Evolutionary conservation across 2,329 filamentous ascomycete genomes (phyloP), one percentile per base, ranked within the genome.

Genomic region (Dendryphion nanum): DNA sequence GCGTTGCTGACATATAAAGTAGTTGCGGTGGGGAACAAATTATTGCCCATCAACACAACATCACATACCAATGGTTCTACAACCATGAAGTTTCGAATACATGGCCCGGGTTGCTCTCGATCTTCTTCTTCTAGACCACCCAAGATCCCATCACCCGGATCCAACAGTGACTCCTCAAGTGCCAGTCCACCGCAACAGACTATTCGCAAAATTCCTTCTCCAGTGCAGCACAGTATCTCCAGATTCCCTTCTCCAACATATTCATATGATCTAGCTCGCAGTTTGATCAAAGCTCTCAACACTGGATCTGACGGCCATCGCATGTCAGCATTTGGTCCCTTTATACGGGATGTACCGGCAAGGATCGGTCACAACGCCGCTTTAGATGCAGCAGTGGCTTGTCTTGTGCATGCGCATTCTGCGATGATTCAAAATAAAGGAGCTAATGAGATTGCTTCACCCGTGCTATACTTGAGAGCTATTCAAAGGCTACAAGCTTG

Each of bases 331-430:
- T 60, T 63, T 43, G 60, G 57, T 5, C 46, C 51, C 5, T 63
- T 63, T 23, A 61, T 62, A 4, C 49, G 44, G 18, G 53, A 61
- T 24, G 48, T 63, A 4, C 60, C 59, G 5, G 35, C 48, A 16
- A 43, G 60, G 28, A 53, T 62, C n/a, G 59, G 59, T 6, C 48
- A 59, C 32, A 63, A 55, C 33, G 42, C 51, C 15, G 60, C 59
- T 8, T 45, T 63, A 14, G 60, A 63, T 28, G 52, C 60, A 12
- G 56, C 59, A 16, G 57, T 56, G 8, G 52, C 50, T 20, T 60
- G 59, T 18, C 44, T 63, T 2, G 50, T 62, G 13, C 45, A 56
- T 20, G 55, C 53, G 5, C 56, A 61, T 30, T 48, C 47, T 6
- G 54, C 55, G 6, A 35, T 61, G 29, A 43, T 59, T 18, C 49